Evolutionary conservation across 2,329 filamentous ascomycete genomes (phyloP).

Genomic region (Ophiobolus disseminans): DNA sequence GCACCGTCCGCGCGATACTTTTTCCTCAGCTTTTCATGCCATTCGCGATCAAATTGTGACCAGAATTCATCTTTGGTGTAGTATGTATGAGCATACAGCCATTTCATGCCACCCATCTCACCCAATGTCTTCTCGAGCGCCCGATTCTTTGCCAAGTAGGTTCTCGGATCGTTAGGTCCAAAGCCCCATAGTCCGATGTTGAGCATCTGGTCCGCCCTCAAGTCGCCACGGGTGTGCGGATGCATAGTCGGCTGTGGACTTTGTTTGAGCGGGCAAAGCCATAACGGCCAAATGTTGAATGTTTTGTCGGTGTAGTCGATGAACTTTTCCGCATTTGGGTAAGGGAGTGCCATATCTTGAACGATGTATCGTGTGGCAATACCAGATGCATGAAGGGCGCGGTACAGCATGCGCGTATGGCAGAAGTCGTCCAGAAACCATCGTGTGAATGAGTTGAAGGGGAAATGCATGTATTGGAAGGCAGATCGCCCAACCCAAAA

Average conservation of each 20-base stretch:
- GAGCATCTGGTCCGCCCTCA: slow-evolving; percentile 51
- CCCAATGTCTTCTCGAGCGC: slow-evolving; percentile 66
- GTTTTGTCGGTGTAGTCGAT: slow-evolving; percentile 51
- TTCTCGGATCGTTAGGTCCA: slow-evolving; percentile 57
- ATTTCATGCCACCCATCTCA: slow-evolving; percentile 70
- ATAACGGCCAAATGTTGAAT: slow-evolving; percentile 56
- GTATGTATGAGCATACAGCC: slow-evolving; percentile 73
- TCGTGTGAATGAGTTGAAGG: slow-evolving; percentile 70
- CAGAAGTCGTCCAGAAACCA: slow-evolving; percentile 68
- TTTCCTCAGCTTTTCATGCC: slow-evolving; percentile 65
- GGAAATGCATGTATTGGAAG: slow-evolving; percentile 68
- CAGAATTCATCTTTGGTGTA: slow-evolving; percentile 74
- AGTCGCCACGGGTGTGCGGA: slow-evolving; percentile 38
- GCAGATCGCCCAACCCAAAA: slow-evolving; percentile 72
- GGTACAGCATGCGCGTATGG: slow-evolving; percentile 70
- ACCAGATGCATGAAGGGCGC: slow-evolving; percentile 67
- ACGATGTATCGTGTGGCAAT: slow-evolving; percentile 68
- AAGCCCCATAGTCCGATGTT: slow-evolving; percentile 78
- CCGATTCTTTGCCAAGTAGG: slow-evolving; percentile 63
- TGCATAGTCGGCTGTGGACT: slow-evolving; percentile 44
- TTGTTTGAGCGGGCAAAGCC: slow-evolving; percentile 56
- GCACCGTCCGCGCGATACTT: slow-evolving; percentile 64
- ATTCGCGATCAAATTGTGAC: slow-evolving; percentile 65
- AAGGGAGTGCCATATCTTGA: slow-evolving; percentile 65
- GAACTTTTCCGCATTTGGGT: slow-evolving; percentile 52